phyloP scores from a whole-genome alignment of 345 rosid species.

The Melaleuca quinquenervia region DNA sequence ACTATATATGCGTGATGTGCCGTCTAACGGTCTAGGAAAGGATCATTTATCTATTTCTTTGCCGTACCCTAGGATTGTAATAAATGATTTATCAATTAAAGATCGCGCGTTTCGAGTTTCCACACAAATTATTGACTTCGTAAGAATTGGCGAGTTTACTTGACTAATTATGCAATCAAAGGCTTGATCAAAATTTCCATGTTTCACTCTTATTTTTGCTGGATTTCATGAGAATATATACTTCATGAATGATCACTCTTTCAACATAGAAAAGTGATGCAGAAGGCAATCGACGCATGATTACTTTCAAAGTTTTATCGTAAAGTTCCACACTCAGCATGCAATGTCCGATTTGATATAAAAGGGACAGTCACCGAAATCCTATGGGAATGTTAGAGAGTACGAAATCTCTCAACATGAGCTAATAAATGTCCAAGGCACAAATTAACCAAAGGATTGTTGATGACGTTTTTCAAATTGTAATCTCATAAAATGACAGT shows the following conservation, averaged over 20 bases:
- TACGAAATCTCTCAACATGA: neutral
- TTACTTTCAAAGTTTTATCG: neutral
- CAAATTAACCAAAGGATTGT: neutral
- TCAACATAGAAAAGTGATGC: neutral
- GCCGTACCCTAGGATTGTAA: neutral
- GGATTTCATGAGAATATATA: neutral
- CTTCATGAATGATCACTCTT: neutral
- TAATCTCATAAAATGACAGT: neutral
- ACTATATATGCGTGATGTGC: neutral
- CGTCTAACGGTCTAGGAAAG: neutral
- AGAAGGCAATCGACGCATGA: neutral
- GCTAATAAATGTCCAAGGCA: neutral
- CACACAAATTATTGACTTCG: neutral
- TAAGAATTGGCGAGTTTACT: neutral
- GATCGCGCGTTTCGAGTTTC: neutral
- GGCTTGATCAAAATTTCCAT: neutral
- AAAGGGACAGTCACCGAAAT: neutral
- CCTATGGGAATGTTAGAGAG: neutral
- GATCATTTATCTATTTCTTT: neutral
- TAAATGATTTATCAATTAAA: neutral
- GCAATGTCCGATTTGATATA: neutral
- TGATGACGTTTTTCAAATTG: neutral
- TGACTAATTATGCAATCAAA: neutral
- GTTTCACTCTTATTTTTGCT: neutral
- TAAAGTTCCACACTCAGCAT: neutral